phyloP scores from a whole-genome alignment of 345 rosid species.

The Gossypium australe region DNA sequence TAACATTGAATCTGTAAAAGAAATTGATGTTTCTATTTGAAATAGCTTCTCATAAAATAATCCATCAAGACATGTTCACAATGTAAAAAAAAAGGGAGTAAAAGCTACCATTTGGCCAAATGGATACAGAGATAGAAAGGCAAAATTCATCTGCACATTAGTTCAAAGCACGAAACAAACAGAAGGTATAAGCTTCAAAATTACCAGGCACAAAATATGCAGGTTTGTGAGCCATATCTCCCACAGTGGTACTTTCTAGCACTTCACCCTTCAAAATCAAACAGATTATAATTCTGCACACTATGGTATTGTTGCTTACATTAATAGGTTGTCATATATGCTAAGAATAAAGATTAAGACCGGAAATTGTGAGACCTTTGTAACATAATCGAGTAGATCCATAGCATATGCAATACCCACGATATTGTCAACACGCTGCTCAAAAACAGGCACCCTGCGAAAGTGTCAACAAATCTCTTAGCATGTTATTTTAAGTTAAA shows the following conservation, averaged over 20 bases:
- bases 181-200: slow-evolving; percentile 9
- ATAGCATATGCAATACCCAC: slow-evolving; percentile 97
- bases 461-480: slow-evolving; percentile 15
- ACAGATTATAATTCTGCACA: slow-evolving; percentile 40
- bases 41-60: not conserved
- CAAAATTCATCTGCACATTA: not conserved
- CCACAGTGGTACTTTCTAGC: slow-evolving; percentile 72
- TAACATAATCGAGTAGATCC: slow-evolving; percentile 92
- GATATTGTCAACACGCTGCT: slow-evolving; percentile 96
- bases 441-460: slow-evolving; percentile 95
- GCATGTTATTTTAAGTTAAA: slow-evolving; percentile 13
- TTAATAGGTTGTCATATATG: slow-evolving; percentile 23
- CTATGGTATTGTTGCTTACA: slow-evolving; percentile 32
- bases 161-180: not conserved
- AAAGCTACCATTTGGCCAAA: not conserved
- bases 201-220: slow-evolving; percentile 97
- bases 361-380: slow-evolving; percentile 57
- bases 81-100: no score
- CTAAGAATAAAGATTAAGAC: slow-evolving; percentile 8
- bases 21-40: slow-evolving; percentile 12
- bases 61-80: not conserved
- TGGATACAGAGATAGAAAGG: not conserved
- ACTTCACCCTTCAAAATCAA: slow-evolving; percentile 93
- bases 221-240: slow-evolving; percentile 97
- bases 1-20: slow-evolving; percentile 90